Percentiles rank a stretch among this genome's conserved stretches.
Evolutionary conservation across 352 stramenopile genomes (phyloP).

Genomic region (Globisporangium carolinianum): DNA sequence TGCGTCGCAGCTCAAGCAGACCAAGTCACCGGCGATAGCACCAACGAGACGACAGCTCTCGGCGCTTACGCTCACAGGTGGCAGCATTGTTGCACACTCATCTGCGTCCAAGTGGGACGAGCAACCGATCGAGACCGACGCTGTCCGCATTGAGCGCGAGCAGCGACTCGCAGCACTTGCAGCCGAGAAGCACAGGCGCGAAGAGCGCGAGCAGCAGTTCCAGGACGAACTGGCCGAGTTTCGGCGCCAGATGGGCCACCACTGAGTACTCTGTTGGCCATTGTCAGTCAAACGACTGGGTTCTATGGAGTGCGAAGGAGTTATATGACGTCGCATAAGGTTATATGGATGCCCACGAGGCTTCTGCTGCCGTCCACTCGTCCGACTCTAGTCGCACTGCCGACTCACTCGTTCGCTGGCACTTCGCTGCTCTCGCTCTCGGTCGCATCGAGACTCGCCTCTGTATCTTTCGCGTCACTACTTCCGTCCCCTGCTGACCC

Average conservation of each 20-base stretch:
- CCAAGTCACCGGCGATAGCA: background rate
- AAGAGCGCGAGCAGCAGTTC: constrained; percentile 43
- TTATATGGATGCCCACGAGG: no score
- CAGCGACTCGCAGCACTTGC: constrained; percentile 17
- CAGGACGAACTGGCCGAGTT: constrained; percentile 54
- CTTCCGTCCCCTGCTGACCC: background rate
- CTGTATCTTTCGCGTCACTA: background rate
- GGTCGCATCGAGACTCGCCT: background rate
- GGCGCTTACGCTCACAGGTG: background rate
- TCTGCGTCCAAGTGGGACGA: constrained; percentile 32
- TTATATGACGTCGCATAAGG: background rate
- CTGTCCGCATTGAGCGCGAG: constrained; percentile 21
- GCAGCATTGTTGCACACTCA: background rate
- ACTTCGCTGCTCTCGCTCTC: constrained; percentile 5
- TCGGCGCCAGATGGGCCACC: constrained; percentile 14
- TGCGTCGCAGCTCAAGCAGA: background rate
- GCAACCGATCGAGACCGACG: constrained; percentile 37
- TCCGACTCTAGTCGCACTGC: background rate
- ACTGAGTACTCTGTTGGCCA: background rate
- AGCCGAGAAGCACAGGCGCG: constrained; percentile 18
- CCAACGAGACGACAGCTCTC: background rate
- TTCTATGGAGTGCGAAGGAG: background rate
- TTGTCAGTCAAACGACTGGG: background rate
- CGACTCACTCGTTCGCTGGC: background rate
- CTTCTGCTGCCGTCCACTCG: no score